Evolutionary conservation across 2,329 filamentous ascomycete species (phyloP), one percentile per base, ranked within the genome.

Genomic region (Westerdykella sp.): DNA sequence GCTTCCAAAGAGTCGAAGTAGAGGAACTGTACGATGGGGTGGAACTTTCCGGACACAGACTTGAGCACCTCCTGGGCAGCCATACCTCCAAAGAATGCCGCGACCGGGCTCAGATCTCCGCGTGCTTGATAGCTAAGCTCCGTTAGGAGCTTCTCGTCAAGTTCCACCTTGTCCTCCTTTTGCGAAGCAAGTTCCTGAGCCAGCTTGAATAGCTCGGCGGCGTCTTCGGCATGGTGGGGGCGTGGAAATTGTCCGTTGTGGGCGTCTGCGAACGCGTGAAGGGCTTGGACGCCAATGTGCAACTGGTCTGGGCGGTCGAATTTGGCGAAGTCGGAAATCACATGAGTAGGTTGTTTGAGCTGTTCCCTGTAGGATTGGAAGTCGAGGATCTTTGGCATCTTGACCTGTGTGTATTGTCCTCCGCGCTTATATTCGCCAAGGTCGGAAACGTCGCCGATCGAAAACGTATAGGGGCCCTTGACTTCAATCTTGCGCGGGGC

Each of bases 1-100:
- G 93, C 95, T 69, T 98, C 93, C n/a, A 98, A 74, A 1, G 93
- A 95, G 69, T 98, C 93, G 57, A 96, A 94, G 74, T 98, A 97
- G 65, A 98, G 78, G 82, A 87, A 97, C 67, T 98, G 93, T 55
- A 85, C 79, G 53, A 97, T 83, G n/a, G 93, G 93, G 58, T 88
- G 81, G 73, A 98, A 98, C 70, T 98, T 98, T 55, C 93, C 93
- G 41, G 93, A 98, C 6, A 98, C 87, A 14, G 91, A 88, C 71
- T 98, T 98, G 48, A 98, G 78, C 16, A 96, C 84, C 68, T 98
- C 93, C 66, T 98, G 93, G 1, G 93, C 93, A 21, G 87, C 80
- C 55, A 96, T 79, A 56, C 93, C 93, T 66, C 93, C 93, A 61
- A 96, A 97, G 70, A 96, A 87, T 14, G 93, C 91, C 18, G 90